Evolutionary conservation across 202 grass and related monocot genomes (phyloP), one percentile per base, ranked within the genome.

Genomic region (Miscanthus sacchariflorus): DNA sequence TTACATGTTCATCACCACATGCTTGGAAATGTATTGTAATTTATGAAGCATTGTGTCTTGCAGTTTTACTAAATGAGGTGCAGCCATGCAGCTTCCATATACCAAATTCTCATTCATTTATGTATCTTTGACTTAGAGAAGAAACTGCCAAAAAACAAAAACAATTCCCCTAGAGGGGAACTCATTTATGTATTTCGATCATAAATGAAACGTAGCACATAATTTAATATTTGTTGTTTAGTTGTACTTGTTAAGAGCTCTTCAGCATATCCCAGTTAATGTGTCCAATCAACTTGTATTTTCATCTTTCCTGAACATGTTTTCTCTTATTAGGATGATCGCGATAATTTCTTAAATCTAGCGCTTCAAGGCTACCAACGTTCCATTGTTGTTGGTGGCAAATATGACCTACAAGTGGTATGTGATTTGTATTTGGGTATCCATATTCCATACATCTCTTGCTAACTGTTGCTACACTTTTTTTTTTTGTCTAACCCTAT

Each of bases 371-470:
- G 96, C 24, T 98, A 98, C 84, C 90, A 91, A 67, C 93, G 76
- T 66, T 98, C 92, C 42, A 92, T 98, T 30, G 82, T 93, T 70
- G 88, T 95, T 85, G 92, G 96, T 79, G 92, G 93, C 12, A 98
- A 98, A 88, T 95, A 98, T 87, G 96, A 98, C 90, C 91, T 98
- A 66, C 91, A 88, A 92, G 96, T 94, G 93, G 96, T 98, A 95
- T 92, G 88, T 71, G 25, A 69, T 83, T 64, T 81, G 13, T 66
- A 81, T 86, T 75, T 46, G 64, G 63, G 56, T 78, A 77, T 77
- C n/a, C 61, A 42, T 79, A 44, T 12, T 77, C 18, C 68, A 33
- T 79, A 36, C 5, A 74, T 74, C 38, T 45, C 15, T 11, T 61
- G 33, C 50, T 78, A 71, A 27, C 74, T n/a, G 66, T 70, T 83